Evolutionary conservation across 805 yeast genomes (phyloP), one percentile per base, ranked within the genome.

Genomic region (Yamadazyma paraphyllophila): DNA sequence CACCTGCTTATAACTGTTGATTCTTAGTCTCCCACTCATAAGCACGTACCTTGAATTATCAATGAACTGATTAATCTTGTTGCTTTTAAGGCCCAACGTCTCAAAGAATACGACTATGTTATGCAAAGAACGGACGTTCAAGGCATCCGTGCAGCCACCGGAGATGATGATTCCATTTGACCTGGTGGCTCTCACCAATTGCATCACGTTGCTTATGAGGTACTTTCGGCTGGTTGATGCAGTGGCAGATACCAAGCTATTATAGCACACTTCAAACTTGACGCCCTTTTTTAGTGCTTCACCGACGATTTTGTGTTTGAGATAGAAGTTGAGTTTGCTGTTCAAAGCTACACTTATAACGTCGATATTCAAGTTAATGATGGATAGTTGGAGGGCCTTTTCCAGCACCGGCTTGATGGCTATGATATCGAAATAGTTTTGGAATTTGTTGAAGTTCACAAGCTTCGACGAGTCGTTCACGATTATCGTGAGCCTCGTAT

Each of bases 271-370:
- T 60, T 94, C 99, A 51, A 94, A 78, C 53, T 81, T 81, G 20
- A 89, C 77, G 2, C 98, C 98, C 41, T 89, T 78, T 14, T 83
- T 84, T 3, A 88, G 73, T 1, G 96, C 97, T 35, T 89, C 81
- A 36, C 96, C 86, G 7, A 89, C 74, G 1, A 88, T 81, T 56
- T 90, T 89, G 66, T 90, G 96, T 55, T 85, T 85, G 52, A 94
- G 67, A 60, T 82, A 88, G 51, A 80, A 83, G 0, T 96, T 92
- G 39, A 89, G 65, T 46, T 88, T 77, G 36, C 73, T 69, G 20
- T 77, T 66, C 60, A 85, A 77, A 43, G 85, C 82, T 44, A 94
- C 75, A 1, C 96, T 81, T 14, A 94, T 77, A 20, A 94, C 49
- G 65, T 94, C 98, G 36, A 91, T 73, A 48, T 90, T 97, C 38